Conservation (phyloP, 805 yeast species). For the Yamadazyma olivae region DNA sequence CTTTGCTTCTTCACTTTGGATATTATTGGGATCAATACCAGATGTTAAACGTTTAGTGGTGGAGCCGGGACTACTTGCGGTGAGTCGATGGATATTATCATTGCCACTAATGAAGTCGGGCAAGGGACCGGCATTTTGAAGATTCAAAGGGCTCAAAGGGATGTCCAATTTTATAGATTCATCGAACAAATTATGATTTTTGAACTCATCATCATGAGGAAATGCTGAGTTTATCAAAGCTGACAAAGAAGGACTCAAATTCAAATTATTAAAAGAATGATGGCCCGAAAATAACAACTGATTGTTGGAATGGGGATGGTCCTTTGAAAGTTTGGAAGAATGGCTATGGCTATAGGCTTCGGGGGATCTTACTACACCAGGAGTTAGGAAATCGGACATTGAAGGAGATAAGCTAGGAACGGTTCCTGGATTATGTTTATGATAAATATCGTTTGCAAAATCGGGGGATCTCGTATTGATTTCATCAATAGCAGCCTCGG, state of each 20-base stretch:
- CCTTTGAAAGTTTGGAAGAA: constrained; percentile 2
- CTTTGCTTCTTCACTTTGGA: background rate
- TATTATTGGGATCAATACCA: constrained; percentile 3
- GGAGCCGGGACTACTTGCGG: background rate
- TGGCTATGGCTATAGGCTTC: constrained; percentile 2
- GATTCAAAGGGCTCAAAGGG: constrained; percentile 27
- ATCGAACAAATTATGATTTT: constrained; percentile 11
- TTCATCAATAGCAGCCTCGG: constrained; percentile 35
- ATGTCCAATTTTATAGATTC: constrained; percentile 15
- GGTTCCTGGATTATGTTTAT: constrained; percentile 6
- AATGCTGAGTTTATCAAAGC: constrained; percentile 36
- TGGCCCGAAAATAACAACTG: constrained; percentile 1
- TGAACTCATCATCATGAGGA: constrained; percentile 20
- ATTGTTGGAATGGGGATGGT: background rate
- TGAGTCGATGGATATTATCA: background rate
- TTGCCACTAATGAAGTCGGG: constrained; percentile 4
- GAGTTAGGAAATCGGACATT: constrained; percentile 11
- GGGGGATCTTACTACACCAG: constrained; percentile 6
- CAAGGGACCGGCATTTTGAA: constrained; percentile 7
- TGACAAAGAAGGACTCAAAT: constrained; percentile 36
- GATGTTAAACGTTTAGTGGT: background rate
- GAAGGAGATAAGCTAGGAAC: constrained; percentile 10
- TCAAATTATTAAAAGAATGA: constrained; percentile 14
- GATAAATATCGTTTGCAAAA: constrained; percentile 1
- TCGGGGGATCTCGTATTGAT: constrained; percentile 16